Conservation (phyloP, 371 early-diverging fungal genomes). For the Syncephalastrum sp. region DNA sequence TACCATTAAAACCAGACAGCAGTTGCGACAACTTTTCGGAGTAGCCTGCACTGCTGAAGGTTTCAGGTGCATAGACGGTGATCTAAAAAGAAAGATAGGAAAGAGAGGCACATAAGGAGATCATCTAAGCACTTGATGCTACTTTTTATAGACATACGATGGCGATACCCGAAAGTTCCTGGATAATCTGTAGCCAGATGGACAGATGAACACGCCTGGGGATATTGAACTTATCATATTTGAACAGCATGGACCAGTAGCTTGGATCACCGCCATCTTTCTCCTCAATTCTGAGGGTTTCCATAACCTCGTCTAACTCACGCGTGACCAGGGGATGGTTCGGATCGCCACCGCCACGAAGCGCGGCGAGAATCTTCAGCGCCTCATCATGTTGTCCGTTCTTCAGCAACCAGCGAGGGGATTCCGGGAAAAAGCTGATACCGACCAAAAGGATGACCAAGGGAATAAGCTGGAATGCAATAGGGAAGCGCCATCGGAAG, state of each 20-base stretch:
- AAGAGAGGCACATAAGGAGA: no score
- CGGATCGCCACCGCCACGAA: conserved; percentile 39
- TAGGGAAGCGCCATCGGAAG: conserved; percentile 42
- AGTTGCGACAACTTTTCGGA: conserved; percentile 26
- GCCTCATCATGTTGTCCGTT: conserved; percentile 33
- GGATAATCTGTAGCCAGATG: conserved; percentile 42
- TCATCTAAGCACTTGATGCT: no score
- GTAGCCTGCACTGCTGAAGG: conserved; percentile 25
- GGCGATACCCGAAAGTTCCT: conserved; percentile 37
- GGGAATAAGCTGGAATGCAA: conserved; percentile 42
- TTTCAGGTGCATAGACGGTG: conserved; percentile 38
- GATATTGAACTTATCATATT: conserved; percentile 34
- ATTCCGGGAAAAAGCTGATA: conserved; percentile 39
- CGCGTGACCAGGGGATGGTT: conserved; percentile 27
- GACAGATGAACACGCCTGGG: conserved; percentile 42
- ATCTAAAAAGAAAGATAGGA: conserved; percentile 7
- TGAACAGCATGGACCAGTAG: conserved; percentile 32
- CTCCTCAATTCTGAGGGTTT: conserved; percentile 23
- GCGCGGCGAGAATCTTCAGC: conserved; percentile 32
- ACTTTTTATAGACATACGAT: background rate
- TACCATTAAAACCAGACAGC: conserved; percentile 35
- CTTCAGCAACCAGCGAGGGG: conserved; percentile 36
- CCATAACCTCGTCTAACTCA: conserved; percentile 26
- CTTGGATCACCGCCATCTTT: conserved; percentile 32
- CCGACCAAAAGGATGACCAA: conserved; percentile 23